Base-by-base conservation (phyloP, 2,329 filamentous ascomycete species). In the Furcasterigmium furcatum region DNA sequence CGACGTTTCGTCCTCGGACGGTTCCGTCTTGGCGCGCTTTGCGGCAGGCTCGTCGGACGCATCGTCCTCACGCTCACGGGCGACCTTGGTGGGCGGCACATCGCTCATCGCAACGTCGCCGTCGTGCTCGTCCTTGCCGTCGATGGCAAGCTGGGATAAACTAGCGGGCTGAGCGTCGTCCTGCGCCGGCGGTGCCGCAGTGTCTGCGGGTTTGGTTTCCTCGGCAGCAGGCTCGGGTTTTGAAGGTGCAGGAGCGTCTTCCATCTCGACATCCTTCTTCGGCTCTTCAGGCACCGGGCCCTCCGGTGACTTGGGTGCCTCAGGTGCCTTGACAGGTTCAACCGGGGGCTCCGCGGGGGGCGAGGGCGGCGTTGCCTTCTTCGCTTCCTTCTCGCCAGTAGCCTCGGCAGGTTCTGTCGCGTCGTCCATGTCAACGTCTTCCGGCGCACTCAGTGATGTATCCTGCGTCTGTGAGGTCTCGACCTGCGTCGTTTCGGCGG, bases 11-110 rank as follows among this genome's bases (percentile, higher is more conserved):
- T 72, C 69, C 2, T 68, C 67, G 36, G 74, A 70, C 12, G 72
- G 72, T 14, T 87, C 86, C 0, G 88, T 87, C 67, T 85, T 92
- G 30, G 88, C 82, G 21, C 91, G 84, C 72, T 96, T 96, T 1
- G 90, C 80, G 14, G 80, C 80, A 44, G 85, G 90, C 52, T 89
- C 80, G 10, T 73, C 71, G 13, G 70, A 70, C 1, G 72, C 71
- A 52, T 95, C 90, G 5, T 90, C 84, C 47, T 95, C 90, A 13
- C 91, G 84, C 54, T 85, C 86, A 10, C 89, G 83, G 2, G 88
- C 76, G 12, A 86, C 60, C 66, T 91, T 92, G 29, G 70, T 67
- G 2, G 71, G 69, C 4, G 76, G 71, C 2, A 69, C 77, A 51
- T 82, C 79, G n/a, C 63, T 59, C 77, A 82, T 81, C 34, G 70